Percentiles rank a stretch among this genome's conserved stretches.
These are phyloP conservation scores for Ambrosia hybrid DNA, from an alignment of 140 eudicot species.

Conservation along the genomic window DNA sequence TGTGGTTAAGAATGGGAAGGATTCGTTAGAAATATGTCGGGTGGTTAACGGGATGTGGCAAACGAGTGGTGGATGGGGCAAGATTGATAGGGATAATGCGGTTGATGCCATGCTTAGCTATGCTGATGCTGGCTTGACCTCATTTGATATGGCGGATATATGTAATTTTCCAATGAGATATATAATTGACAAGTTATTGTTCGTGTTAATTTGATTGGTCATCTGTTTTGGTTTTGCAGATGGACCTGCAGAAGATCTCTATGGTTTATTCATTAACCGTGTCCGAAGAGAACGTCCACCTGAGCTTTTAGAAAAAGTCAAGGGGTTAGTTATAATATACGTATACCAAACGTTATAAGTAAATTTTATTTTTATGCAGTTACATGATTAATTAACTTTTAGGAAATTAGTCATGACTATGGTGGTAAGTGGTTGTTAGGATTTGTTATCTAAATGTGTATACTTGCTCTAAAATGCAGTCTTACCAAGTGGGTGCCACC, in stretches of 20 bases:
- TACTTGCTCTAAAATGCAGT: conserved; percentile 47
- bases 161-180: conserved; percentile 37
- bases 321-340: conserved; percentile 69
- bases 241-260: conserved; percentile 99
- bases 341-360: not conserved
- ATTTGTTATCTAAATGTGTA: conserved; percentile 14
- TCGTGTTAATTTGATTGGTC: not conserved
- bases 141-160: conserved; percentile 76
- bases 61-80: conserved; percentile 86
- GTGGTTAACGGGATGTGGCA: conserved; percentile 89
- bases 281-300: conserved; percentile 97
- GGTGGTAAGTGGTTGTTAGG: not conserved
- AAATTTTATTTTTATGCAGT: not conserved
- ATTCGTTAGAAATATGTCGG: conserved; percentile 63
- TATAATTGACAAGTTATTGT: conserved; percentile 20
- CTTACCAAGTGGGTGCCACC: conserved; percentile 99
- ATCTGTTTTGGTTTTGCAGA: conserved; percentile 45
- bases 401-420: not conserved
- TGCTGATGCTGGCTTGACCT: conserved; percentile 67
- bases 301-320: conserved; percentile 72
- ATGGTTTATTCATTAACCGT: conserved; percentile 88
- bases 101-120: conserved; percentile 69
- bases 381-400: not conserved
- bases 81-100: conserved; percentile 57
- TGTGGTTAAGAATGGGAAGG: conserved; percentile 74